These are phyloP conservation scores for Epichloe sylvatica DNA, from an alignment of 2,329 filamentous ascomycete genomes.

Conservation along the genomic window DNA sequence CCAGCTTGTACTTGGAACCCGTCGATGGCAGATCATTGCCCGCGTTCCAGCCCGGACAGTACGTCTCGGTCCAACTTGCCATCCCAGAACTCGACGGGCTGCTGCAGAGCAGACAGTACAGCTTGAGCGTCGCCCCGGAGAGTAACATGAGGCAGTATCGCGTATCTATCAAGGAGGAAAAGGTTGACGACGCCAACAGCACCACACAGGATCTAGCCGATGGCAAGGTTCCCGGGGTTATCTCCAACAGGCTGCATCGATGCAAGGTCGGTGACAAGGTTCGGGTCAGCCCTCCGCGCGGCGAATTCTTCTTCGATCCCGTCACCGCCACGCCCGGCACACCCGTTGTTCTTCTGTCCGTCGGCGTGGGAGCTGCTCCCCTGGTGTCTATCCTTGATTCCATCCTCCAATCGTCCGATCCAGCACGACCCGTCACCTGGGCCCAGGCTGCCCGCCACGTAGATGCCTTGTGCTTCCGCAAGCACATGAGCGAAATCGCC, in stretches of 20 bases:
- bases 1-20: constrained; percentile 57
- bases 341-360: constrained; percentile 52
- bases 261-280: constrained; percentile 37
- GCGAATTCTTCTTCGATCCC: constrained; percentile 48
- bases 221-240: constrained; percentile 28
- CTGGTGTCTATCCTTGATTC: constrained; percentile 51
- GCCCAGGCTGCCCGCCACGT: constrained; percentile 45
- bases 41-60: constrained; percentile 55
- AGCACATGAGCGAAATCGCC: constrained; percentile 28
- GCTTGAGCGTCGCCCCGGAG: constrained; percentile 45
- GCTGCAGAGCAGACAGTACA: constrained; percentile 62
- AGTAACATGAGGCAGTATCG: constrained; percentile 47
- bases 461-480: constrained; percentile 39
- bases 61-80: constrained; percentile 50
- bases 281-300: constrained; percentile 40
- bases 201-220: constrained; percentile 19
- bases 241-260: constrained; percentile 40
- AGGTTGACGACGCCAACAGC: constrained; percentile 10
- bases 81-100: constrained; percentile 46
- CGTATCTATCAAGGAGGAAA: constrained; percentile 59
- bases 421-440: constrained; percentile 40
- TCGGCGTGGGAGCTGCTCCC: constrained; percentile 55
- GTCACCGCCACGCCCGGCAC: constrained; percentile 26
- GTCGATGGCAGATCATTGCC: constrained; percentile 42
- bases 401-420: constrained; percentile 21